Conservation (phyloP, 1,139 yeast genomes). For the Nakaseomyces kungkrabaensis region DNA sequence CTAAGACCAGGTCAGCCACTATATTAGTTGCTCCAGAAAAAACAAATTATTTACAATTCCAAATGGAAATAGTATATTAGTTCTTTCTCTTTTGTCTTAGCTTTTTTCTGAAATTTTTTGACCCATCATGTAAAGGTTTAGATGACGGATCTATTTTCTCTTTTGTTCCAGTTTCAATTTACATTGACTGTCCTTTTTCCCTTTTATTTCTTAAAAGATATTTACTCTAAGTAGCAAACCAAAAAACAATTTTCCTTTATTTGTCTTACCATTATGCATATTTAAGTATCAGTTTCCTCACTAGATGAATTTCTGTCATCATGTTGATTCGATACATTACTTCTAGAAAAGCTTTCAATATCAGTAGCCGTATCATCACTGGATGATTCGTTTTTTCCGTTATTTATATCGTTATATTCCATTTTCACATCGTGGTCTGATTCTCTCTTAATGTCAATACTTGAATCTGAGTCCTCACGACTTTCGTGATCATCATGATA, state of each 20-base stretch:
- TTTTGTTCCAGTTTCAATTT: neutral
- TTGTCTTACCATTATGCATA: too few species aligned
- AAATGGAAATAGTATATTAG: neutral
- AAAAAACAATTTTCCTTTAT: conserved; percentile 6
- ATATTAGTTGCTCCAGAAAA: neutral
- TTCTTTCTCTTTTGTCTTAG: neutral
- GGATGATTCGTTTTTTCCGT: neutral
- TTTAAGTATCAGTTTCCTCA: neutral
- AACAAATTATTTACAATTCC: too few species aligned
- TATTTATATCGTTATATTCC: neutral
- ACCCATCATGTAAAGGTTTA: too few species aligned
- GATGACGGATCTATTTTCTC: too few species aligned
- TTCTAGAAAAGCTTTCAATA: neutral
- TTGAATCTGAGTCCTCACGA: neutral
- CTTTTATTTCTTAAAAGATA: too few species aligned
- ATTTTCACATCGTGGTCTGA: neutral
- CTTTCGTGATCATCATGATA: neutral
- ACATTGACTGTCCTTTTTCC: too few species aligned
- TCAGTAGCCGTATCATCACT: neutral
- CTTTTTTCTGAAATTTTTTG: neutral
- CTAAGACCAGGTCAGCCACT: conserved; percentile 11
- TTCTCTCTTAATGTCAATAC: neutral
- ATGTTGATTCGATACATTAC: neutral
- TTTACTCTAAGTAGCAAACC: neutral
- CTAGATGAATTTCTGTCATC: neutral